These are phyloP conservation scores for Suillus subaureus DNA, from an alignment of 768 basidiomycete genomes.

Conservation along the genomic window DNA sequence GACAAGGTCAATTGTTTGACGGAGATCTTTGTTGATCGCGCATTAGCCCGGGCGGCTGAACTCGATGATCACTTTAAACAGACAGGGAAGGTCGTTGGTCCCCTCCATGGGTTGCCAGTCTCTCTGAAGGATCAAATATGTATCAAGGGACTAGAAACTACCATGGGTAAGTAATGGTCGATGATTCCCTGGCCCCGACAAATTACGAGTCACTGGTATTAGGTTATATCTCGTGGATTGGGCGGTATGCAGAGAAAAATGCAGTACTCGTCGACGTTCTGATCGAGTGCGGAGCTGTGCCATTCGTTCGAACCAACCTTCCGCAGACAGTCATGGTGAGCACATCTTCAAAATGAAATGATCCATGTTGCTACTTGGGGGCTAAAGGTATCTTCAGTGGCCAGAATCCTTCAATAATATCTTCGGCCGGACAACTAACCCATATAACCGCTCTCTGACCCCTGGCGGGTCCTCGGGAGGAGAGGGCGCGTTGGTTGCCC, in stretches of 20 bases:
- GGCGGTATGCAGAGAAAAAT: constrained; percentile 56
- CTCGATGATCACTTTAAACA: constrained; percentile 62
- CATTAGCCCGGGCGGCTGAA: constrained; percentile 60
- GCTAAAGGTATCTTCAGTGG: constrained; percentile 47
- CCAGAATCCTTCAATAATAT: constrained; percentile 78
- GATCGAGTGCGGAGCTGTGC: constrained; percentile 65
- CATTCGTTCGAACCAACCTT: constrained; percentile 74
- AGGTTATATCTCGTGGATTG: constrained; percentile 73
- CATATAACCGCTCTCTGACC: constrained; percentile 72
- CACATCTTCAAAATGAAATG: constrained; percentile 4
- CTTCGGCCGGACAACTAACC: constrained; percentile 80
- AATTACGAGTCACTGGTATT: not conserved
- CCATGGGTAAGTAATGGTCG: constrained; percentile 42
- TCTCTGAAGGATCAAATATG: constrained; percentile 76
- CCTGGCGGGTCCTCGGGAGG: constrained; percentile 85
- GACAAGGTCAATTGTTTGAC: constrained; percentile 77
- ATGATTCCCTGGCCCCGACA: not conserved
- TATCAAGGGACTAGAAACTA: constrained; percentile 69
- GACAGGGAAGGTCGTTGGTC: constrained; percentile 70
- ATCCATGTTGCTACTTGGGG: not conserved
- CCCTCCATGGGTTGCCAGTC: constrained; percentile 74
- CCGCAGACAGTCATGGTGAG: constrained; percentile 76
- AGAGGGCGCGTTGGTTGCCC: constrained; percentile 73
- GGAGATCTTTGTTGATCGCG: constrained; percentile 77
- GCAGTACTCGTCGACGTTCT: constrained; percentile 67